phyloP scores from a whole-genome alignment of 768 basidiomycete species.

The Gloeophyllum trabeum region DNA sequence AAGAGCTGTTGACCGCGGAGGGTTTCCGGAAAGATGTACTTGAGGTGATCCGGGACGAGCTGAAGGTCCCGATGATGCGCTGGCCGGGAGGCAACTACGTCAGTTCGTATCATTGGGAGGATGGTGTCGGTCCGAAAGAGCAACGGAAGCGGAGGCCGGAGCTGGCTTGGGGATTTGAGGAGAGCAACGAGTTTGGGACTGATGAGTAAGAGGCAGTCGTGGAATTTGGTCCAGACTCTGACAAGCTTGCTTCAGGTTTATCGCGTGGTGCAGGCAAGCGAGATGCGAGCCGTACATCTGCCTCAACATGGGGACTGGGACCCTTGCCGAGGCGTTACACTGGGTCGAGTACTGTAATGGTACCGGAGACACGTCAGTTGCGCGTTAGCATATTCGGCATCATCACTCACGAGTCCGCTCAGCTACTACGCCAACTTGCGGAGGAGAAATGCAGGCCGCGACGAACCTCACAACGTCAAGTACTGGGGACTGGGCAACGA shows the following conservation, averaged over 20 bases:
- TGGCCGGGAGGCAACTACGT: conserved; percentile 16
- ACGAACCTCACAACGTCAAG: conserved; percentile 34
- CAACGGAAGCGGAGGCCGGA: conserved; percentile 42
- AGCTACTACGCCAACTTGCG: conserved; percentile 43
- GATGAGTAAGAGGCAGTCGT: conserved; percentile 14
- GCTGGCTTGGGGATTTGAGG: conserved; percentile 49
- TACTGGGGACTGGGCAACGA: conserved; percentile 39
- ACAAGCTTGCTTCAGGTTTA: conserved; percentile 27
- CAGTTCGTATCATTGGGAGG: conserved; percentile 20
- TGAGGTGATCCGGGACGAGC: conserved; percentile 11
- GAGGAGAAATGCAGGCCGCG: conserved; percentile 38
- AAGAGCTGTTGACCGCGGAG: conserved; percentile 10
- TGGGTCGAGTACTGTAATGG: conserved; percentile 60
- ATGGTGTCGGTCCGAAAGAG: conserved; percentile 42
- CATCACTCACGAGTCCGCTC: background rate
- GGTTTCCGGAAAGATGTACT: conserved; percentile 15
- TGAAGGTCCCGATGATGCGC: conserved; percentile 10
- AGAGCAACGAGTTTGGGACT: conserved; percentile 53
- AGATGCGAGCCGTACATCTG: conserved; percentile 49
- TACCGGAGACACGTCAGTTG: conserved; percentile 20
- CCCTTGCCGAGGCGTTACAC: conserved; percentile 44
- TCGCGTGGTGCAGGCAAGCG: conserved; percentile 39
- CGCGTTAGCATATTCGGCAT: background rate
- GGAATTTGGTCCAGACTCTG: background rate
- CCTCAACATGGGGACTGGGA: conserved; percentile 56